Conservation (phyloP, 1,284 basidiomycete species). For the Leccinum griseonigrum region DNA sequence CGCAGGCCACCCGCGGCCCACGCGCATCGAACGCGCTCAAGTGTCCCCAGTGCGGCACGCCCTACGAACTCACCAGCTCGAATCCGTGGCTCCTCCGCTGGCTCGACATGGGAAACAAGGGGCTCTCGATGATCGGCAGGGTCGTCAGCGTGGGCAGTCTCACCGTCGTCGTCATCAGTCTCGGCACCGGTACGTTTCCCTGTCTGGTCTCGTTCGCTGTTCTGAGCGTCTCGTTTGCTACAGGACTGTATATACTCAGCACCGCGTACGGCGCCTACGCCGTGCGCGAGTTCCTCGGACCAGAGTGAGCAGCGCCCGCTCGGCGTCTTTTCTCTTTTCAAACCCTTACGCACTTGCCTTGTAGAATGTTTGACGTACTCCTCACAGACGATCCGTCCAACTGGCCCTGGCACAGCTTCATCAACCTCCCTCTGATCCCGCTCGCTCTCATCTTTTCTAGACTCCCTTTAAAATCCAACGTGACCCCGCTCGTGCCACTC, state of each 20-base stretch:
- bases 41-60: conserved; percentile 72
- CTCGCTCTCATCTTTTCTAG: conserved; percentile 56
- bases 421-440: conserved; percentile 68
- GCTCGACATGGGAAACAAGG: conserved; percentile 47
- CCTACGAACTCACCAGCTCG: conserved; percentile 65
- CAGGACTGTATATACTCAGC: conserved; percentile 60
- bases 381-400: conserved; percentile 61
- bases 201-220: neutral
- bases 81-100: conserved; percentile 50
- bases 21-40: conserved; percentile 62
- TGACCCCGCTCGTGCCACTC: conserved; percentile 50
- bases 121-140: conserved; percentile 49
- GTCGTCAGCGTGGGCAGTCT: conserved; percentile 47
- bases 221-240: neutral
- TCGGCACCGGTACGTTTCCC: conserved; percentile 39
- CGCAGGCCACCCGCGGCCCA: conserved; percentile 49
- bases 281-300: conserved; percentile 64
- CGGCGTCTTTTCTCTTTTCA: neutral
- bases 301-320: conserved; percentile 46
- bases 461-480: conserved; percentile 47
- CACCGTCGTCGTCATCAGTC: conserved; percentile 41
- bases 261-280: conserved; percentile 73
- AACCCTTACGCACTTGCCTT: neutral
- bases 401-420: conserved; percentile 69
- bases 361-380: conserved; percentile 58